Evolutionary conservation across 2,329 filamentous ascomycete genomes (phyloP), one percentile per base, ranked within the genome.

Genomic region (Penicillium sp.): DNA sequence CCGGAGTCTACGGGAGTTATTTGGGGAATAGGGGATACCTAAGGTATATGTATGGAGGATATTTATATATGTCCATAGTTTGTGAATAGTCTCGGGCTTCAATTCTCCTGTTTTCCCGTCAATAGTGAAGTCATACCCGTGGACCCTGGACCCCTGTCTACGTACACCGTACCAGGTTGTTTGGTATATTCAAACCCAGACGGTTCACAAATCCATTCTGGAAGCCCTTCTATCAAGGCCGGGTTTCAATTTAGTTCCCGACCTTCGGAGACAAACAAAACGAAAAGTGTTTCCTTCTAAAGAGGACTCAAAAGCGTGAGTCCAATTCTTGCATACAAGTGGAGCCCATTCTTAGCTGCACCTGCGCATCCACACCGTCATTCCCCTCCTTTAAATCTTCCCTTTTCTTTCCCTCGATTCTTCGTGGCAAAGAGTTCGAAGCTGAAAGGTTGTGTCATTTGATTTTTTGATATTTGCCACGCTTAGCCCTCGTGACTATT

Each of bases 321-420:
- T 37, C 18, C 15, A 23, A 25, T 46, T 37, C 44, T 43, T 29
- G 13, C 28, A 27, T 31, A n/a, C 29, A 43, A 48, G 56, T 58
- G 54, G 51, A 51, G 44, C 43, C 52, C 31, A 33, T 33, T 29
- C 23, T 51, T 50, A 53, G 48, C 52, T 59, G 53, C 48, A 28
- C 37, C 43, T 55, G 44, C 37, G 33, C 52, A 53, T 50, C 50
- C 61, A 64, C 61, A 65, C 62, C 61, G 62, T 65, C 62, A 63
- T 59, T 60, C 49, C 37, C 42, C 42, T 46, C 29, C 32, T 37
- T 50, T 31, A 38, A 39, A 42, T 46, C 29, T 42, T 45, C 28
- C 48, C 20, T 43, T 54, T 44, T 52, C 25, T 27, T 35, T 32
- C 44, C 23, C 25, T 13, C 20, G 18, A 38, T 15, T 24, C 18